Conservation (phyloP, 2,329 filamentous ascomycete species). For the Chaetothyriales sp. region DNA sequence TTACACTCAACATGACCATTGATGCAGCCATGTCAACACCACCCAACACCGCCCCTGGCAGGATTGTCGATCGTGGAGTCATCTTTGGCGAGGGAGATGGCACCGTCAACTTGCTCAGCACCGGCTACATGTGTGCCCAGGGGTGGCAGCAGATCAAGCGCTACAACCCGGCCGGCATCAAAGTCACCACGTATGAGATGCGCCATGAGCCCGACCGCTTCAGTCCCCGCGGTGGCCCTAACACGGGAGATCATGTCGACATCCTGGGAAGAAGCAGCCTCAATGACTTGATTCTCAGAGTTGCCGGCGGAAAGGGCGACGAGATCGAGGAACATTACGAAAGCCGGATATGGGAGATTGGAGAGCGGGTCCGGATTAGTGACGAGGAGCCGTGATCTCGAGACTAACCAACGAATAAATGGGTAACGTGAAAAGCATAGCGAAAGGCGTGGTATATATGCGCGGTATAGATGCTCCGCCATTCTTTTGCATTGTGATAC, state of each 20-base stretch:
- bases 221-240: constrained; percentile 57
- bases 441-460: neutral
- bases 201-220: constrained; percentile 88
- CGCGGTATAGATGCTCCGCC: neutral
- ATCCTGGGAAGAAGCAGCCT: constrained; percentile 78
- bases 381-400: constrained; percentile 38
- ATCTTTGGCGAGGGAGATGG: constrained; percentile 91
- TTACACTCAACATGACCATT: constrained; percentile 52
- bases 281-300: constrained; percentile 75
- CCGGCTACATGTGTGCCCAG: constrained; percentile 91
- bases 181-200: constrained; percentile 86
- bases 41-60: constrained; percentile 35
- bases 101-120: constrained; percentile 81
- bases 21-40: constrained; percentile 42
- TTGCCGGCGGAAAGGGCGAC: constrained; percentile 73
- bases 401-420: neutral
- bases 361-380: constrained; percentile 66
- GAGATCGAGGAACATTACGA: constrained; percentile 62
- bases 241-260: constrained; percentile 84
- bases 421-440: neutral
- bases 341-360: constrained; percentile 70
- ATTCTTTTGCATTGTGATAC: neutral
- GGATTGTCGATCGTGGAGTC: constrained; percentile 62
- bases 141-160: constrained; percentile 77
- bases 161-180: constrained; percentile 73